These are phyloP conservation scores for Globomyces pollinis-pini DNA, from an alignment of 192 early-diverging fungal genomes.

Conservation along the genomic window DNA sequence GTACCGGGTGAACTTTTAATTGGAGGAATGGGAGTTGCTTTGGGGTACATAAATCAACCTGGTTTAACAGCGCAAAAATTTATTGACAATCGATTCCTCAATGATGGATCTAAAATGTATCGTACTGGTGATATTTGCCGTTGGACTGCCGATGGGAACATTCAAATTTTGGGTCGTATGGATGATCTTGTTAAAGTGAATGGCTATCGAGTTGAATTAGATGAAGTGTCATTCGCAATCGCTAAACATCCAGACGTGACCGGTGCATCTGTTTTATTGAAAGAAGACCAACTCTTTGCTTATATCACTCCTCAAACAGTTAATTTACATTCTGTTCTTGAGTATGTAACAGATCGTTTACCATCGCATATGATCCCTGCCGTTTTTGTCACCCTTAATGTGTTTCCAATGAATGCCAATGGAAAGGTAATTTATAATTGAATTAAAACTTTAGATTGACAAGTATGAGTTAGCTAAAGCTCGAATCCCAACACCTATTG, in stretches of 20 bases:
- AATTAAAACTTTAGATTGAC: neutral
- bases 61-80: conserved; percentile 33
- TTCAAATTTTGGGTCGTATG: conserved; percentile 20
- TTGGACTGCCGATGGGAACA: conserved; percentile 8
- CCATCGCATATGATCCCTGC: conserved; percentile 33
- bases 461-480: neutral
- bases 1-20: conserved; percentile 33
- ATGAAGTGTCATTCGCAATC: conserved; percentile 20
- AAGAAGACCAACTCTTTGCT: conserved; percentile 17
- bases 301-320: conserved; percentile 19
- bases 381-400: conserved; percentile 10
- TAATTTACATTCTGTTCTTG: neutral
- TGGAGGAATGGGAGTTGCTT: conserved; percentile 29
- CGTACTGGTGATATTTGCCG: conserved; percentile 18
- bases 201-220: conserved; percentile 27
- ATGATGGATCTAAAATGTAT: conserved; percentile 17
- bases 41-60: conserved; percentile 36
- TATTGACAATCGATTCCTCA: conserved; percentile 13
- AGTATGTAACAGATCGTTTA: neutral
- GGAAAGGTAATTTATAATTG: conserved; percentile 14
- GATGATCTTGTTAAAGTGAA: conserved; percentile 35
- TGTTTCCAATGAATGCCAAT: conserved; percentile 22
- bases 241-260: conserved; percentile 10
- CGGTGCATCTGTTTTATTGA: conserved; percentile 16
- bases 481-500: neutral